These are phyloP conservation scores for Oryza meridionalis DNA, from an alignment of 176 grass and related monocot species.

Conservation along the genomic window DNA sequence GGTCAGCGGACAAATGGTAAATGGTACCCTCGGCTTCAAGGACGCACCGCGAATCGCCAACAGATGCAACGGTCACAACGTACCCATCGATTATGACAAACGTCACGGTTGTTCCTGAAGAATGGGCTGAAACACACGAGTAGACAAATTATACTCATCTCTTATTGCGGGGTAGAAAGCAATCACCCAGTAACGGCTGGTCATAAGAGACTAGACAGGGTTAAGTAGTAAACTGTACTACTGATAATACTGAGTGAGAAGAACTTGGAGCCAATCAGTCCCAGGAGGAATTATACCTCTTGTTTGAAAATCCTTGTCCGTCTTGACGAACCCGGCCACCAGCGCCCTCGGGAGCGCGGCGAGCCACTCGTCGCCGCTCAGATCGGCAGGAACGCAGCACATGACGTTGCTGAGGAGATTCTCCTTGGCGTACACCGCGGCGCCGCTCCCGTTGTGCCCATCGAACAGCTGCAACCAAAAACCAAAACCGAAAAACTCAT, in stretches of 20 bases:
- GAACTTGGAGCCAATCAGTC: neutral
- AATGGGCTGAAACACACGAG: constrained; percentile 56
- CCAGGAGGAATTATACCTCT: constrained; percentile 55
- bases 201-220: neutral
- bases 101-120: constrained; percentile 87
- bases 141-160: constrained; percentile 12
- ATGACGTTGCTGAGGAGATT: constrained; percentile 87
- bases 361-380: constrained; percentile 85
- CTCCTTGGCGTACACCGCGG: constrained; percentile 88
- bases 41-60: constrained; percentile 82
- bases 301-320: constrained; percentile 92
- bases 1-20: constrained; percentile 81
- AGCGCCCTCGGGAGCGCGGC: constrained; percentile 85
- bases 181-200: neutral
- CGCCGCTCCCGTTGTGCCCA: constrained; percentile 83
- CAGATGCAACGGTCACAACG: constrained; percentile 77
- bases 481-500: neutral
- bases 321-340: constrained; percentile 96
- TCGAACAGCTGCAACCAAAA: constrained; percentile 82
- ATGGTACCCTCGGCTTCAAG: constrained; percentile 80
- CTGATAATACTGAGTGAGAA: neutral
- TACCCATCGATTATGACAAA: constrained; percentile 88
- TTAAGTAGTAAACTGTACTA: neutral
- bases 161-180: neutral
- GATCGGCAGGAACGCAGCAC: constrained; percentile 71